Evolutionary conservation across 2,329 filamentous ascomycete species (phyloP).

Genomic region (Didymella arachidicola): DNA sequence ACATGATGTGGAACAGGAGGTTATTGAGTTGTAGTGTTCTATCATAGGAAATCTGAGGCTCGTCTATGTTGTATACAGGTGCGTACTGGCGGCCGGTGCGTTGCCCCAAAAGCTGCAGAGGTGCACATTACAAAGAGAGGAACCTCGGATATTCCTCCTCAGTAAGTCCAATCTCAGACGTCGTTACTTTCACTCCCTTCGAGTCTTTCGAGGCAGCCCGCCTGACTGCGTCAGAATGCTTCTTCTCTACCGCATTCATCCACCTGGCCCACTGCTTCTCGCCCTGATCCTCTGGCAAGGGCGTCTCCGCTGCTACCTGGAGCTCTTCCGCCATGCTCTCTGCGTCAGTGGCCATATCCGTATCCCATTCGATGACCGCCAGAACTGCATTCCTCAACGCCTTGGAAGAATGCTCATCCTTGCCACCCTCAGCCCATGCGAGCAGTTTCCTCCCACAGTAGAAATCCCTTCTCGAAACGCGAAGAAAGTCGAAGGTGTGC

Average conservation of each 20-base stretch:
- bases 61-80: background rate
- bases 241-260: background rate
- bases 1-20: slow-evolving; percentile 27
- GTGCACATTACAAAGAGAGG: background rate
- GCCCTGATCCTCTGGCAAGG: background rate
- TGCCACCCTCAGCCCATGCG: background rate
- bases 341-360: background rate
- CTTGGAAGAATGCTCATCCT: background rate
- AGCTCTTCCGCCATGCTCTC: background rate
- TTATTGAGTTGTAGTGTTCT: slow-evolving; percentile 36
- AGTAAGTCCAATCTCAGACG: too few species aligned
- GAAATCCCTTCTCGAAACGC: background rate
- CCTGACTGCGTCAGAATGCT: background rate
- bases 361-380: background rate
- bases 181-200: too few species aligned
- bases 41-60: background rate
- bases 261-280: background rate
- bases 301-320: background rate
- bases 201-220: background rate
- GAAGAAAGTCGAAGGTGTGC: background rate
- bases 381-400: background rate
- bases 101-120: background rate
- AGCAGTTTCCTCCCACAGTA: background rate
- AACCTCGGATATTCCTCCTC: background rate
- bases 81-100: background rate